phyloP scores from a whole-genome alignment of 179 eudicot genomes.

The Spinacia oleracea region DNA sequence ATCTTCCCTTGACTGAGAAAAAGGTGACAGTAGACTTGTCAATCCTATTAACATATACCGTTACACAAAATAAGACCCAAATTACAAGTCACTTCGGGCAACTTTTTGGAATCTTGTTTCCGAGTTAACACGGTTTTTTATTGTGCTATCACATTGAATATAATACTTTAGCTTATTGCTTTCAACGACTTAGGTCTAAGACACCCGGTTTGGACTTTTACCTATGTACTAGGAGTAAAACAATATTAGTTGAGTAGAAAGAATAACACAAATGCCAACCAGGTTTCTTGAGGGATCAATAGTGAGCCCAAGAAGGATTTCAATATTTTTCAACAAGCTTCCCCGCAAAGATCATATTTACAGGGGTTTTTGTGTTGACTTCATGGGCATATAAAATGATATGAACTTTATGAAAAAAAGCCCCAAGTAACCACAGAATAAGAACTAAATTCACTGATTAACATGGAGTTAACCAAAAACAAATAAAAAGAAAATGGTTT shows the following conservation, averaged over 20 bases:
- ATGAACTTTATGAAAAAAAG: not conserved
- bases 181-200: not conserved
- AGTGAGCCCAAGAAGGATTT: not conserved
- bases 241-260: not conserved
- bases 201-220: not conserved
- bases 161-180: not conserved
- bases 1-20: not conserved
- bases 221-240: not conserved
- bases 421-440: not conserved
- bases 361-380: not conserved
- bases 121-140: not conserved
- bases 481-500: not conserved
- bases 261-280: not conserved
- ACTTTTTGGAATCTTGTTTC: not conserved
- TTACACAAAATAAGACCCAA: slow-evolving; percentile 7
- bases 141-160: not conserved
- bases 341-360: not conserved
- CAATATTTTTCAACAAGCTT: not conserved
- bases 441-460: not conserved
- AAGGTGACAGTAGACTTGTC: not conserved
- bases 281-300: not conserved
- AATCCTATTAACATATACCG: not conserved
- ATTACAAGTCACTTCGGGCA: not conserved
- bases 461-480: not conserved
- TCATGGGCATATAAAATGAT: not conserved